phyloP scores from a whole-genome alignment of 768 basidiomycete genomes.

The Russula earlei region DNA sequence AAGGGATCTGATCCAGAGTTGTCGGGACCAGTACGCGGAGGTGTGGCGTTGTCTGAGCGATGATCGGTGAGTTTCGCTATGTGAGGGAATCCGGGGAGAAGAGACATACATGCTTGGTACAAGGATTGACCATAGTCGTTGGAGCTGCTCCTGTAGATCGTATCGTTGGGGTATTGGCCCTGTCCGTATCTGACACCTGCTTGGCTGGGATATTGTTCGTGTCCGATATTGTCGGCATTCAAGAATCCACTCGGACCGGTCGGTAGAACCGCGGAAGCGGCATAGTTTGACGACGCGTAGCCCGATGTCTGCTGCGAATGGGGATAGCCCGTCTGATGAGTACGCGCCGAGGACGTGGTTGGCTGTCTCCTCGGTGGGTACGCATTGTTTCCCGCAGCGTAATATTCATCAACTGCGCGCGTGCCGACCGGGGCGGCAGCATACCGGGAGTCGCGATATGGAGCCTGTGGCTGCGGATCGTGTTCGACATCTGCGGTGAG shows the following conservation, averaged over 20 bases:
- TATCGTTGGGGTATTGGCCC: constrained; percentile 11
- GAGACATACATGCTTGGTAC: constrained; percentile 38
- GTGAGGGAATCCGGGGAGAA: neutral
- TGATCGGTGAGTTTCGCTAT: neutral
- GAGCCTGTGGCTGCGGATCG: constrained; percentile 22
- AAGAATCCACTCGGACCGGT: constrained; percentile 3
- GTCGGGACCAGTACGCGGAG: constrained; percentile 41
- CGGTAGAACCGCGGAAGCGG: constrained; percentile 24
- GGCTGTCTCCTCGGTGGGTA: constrained; percentile 33
- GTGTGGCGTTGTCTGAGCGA: constrained; percentile 44
- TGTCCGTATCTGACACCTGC: constrained; percentile 20
- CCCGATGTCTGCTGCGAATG: constrained; percentile 33
- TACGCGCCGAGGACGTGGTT: constrained; percentile 13
- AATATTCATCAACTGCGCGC: constrained; percentile 70
- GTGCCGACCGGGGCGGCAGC: constrained; percentile 53
- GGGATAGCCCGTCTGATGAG: constrained; percentile 31
- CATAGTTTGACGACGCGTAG: constrained; percentile 33
- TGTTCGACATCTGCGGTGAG: constrained; percentile 52
- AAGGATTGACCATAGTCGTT: constrained; percentile 42
- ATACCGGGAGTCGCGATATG: constrained; percentile 43
- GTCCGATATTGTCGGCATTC: constrained; percentile 11
- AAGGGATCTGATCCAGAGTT: constrained; percentile 36
- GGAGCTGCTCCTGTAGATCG: neutral
- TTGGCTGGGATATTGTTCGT: constrained; percentile 25
- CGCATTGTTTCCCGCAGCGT: constrained; percentile 33